Base-by-base conservation (phyloP, 306 rosid genomes). In the Glycine tomentella region DNA sequence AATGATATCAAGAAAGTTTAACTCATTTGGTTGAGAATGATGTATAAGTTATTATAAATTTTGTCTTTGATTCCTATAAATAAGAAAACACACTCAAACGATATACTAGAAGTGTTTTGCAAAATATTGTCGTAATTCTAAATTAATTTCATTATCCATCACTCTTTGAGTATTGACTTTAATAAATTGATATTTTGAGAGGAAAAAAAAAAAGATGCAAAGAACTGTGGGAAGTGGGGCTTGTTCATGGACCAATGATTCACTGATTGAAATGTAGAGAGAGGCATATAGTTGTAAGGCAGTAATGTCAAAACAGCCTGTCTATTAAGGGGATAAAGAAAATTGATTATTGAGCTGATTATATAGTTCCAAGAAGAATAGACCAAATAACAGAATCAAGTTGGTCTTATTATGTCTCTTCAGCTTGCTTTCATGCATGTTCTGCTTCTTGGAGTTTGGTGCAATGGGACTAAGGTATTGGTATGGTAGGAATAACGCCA, bases 371-470 rank as follows among this genome's bases (percentile, higher is more conserved):
- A 92, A 86, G 83, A 58, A 81, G 85, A 83, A 88, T 87, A 84
- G 75, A 88, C 89, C 95, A 89, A 84, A 87, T 66, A 65, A 67
- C 81, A 76, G 89, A 84, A 90, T 82, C 90, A 76, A 82, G 88
- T 79, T 79, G 97, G 93, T 81, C 85, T 80, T 85, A 80, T 86
- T 83, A 74, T 87, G 89, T 91, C 86, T 69, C 84, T 52, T 80
- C 40, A 76, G 50, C 16, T 66, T 81, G 76, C 50, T 44, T 76
- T 72, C 57, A 74, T 87, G 83, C 84, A 84, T 80, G 87, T 87
- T 89, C 79, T 73, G 34, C 64, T 80, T 84, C 90, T 87, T 92
- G 92, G 87, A 88, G 70, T 69, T 88, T 91, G 86, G 74, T 82
- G 75, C 46, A 52, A 11, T 67, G 48, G 75, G 84, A 72, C 53